A percentile compares a stretch with the other conserved stretches of the same genome.
Conservation (phyloP, 2,329 filamentous ascomycete species). For the Neofusicoccum umdonicola region DNA sequence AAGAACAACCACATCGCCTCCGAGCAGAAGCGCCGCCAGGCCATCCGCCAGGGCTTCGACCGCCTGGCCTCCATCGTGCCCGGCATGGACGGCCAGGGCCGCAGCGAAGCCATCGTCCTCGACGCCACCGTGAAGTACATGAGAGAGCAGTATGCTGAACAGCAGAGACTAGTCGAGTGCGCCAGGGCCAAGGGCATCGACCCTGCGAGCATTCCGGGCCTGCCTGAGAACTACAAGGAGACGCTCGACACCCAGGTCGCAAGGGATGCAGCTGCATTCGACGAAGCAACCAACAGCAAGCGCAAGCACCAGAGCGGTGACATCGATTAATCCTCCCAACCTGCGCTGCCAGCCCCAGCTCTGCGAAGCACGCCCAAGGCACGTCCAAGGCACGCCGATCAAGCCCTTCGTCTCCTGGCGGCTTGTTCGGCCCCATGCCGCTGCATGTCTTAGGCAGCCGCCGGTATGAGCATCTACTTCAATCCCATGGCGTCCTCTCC, state of each 20-base stretch:
- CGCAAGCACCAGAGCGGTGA: slow-evolving; percentile 3
- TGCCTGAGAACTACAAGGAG: slow-evolving; percentile 15
- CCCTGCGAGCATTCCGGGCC: slow-evolving; percentile 3
- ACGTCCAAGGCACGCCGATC: not conserved
- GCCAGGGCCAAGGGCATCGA: slow-evolving; percentile 7
- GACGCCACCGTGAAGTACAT: slow-evolving; percentile 50
- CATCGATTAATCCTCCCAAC: not conserved
- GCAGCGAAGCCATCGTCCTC: slow-evolving; percentile 82
- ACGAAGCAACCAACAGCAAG: slow-evolving; percentile 1
- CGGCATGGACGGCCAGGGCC: slow-evolving; percentile 75
- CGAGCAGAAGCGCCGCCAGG: slow-evolving; percentile 65
- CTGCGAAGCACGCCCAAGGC: no score
- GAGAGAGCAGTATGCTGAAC: slow-evolving; percentile 39
- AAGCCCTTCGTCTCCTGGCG: not conserved
- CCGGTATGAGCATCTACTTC: not conserved
- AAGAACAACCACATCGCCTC: slow-evolving; percentile 72
- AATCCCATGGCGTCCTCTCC: not conserved
- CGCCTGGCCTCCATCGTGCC: slow-evolving; percentile 76
- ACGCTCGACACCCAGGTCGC: slow-evolving; percentile 12
- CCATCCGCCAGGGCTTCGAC: slow-evolving; percentile 82
- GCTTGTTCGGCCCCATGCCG: not conserved
- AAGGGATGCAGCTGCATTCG: slow-evolving; percentile 7
- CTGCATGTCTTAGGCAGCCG: not conserved
- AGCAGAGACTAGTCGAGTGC: slow-evolving; percentile 33
- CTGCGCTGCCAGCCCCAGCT: no score